These are phyloP conservation scores for Metschnikowia henanensis DNA, from an alignment of 805 yeast genomes.

Conservation along the genomic window DNA sequence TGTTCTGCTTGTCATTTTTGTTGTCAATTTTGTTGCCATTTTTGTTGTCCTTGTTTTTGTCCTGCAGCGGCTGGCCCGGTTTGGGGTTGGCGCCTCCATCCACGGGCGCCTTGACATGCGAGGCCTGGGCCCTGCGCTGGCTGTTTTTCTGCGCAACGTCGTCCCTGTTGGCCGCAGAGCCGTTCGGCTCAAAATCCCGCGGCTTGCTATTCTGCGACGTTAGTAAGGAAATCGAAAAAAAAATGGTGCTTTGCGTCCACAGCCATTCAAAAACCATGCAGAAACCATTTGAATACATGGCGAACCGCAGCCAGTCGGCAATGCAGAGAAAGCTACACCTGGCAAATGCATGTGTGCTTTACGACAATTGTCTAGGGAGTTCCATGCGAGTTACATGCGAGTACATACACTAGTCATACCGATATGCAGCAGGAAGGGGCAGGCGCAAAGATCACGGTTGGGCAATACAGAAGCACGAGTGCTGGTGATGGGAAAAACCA, in stretches of 20 bases:
- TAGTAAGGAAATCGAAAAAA: not conserved
- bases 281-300: no score
- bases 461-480: no score
- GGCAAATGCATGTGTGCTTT: no score
- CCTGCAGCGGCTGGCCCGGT: not conserved
- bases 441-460: not conserved
- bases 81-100: conserved; percentile 11
- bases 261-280: no score
- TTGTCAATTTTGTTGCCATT: no score
- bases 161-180: conserved; percentile 16
- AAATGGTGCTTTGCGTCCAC: no score
- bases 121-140: conserved; percentile 13
- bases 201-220: conserved; percentile 11
- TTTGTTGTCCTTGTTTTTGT: not conserved
- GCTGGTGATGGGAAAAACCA: no score
- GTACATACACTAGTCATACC: conserved; percentile 4
- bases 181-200: conserved; percentile 13
- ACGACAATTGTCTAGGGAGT: no score
- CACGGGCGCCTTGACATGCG: conserved; percentile 15
- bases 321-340: no score
- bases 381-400: no score
- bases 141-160: conserved; percentile 18
- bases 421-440: not conserved
- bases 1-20: no score
- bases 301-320: no score